These are phyloP conservation scores for Shiraia bambusicola DNA, from an alignment of 2,329 filamentous ascomycete genomes.

Conservation along the genomic window DNA sequence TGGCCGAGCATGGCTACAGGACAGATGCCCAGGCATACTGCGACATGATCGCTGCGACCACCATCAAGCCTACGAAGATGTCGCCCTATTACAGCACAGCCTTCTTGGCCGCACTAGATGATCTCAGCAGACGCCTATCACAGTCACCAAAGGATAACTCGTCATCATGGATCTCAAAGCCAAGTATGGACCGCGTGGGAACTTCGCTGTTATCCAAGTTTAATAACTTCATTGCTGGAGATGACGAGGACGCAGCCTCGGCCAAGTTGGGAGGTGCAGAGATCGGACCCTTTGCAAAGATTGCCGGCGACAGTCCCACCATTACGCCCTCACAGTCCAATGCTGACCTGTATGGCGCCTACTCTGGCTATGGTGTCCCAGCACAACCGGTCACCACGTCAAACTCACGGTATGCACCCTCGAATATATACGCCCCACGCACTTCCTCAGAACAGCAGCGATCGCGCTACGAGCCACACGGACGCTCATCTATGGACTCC, in stretches of 20 bases:
- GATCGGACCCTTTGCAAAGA: slow-evolving; percentile 76
- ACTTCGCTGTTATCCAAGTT: slow-evolving; percentile 89
- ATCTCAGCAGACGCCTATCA: slow-evolving; percentile 78
- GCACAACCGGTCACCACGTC: slow-evolving; percentile 22
- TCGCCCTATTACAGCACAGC: slow-evolving; percentile 83
- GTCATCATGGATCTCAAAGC: slow-evolving; percentile 89
- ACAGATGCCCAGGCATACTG: slow-evolving; percentile 89
- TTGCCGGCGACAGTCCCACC: slow-evolving; percentile 64
- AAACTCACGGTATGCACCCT: slow-evolving; percentile 46
- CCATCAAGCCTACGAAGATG: slow-evolving; percentile 77
- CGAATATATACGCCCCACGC: slow-evolving; percentile 47
- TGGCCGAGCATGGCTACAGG: slow-evolving; percentile 81
- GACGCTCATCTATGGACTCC: slow-evolving; percentile 44
- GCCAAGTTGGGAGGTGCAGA: slow-evolving; percentile 59
- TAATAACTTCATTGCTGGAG: slow-evolving; percentile 93
- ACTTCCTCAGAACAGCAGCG: slow-evolving; percentile 55
- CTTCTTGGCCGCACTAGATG: slow-evolving; percentile 75
- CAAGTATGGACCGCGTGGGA: slow-evolving; percentile 93
- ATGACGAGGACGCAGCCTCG: slow-evolving; percentile 70
- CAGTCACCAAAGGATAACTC: slow-evolving; percentile 81
- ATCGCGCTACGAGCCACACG: slow-evolving; percentile 50
- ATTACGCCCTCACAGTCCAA: slow-evolving; percentile 61
- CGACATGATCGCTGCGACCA: slow-evolving; percentile 73
- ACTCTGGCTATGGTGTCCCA: slow-evolving; percentile 57
- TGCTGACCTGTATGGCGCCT: slow-evolving; percentile 73